Percentiles rank a stretch among this genome's conserved stretches.
These are phyloP conservation scores for Sporisorium graminicola DNA, from an alignment of 1,284 basidiomycete genomes.

Conservation along the genomic window DNA sequence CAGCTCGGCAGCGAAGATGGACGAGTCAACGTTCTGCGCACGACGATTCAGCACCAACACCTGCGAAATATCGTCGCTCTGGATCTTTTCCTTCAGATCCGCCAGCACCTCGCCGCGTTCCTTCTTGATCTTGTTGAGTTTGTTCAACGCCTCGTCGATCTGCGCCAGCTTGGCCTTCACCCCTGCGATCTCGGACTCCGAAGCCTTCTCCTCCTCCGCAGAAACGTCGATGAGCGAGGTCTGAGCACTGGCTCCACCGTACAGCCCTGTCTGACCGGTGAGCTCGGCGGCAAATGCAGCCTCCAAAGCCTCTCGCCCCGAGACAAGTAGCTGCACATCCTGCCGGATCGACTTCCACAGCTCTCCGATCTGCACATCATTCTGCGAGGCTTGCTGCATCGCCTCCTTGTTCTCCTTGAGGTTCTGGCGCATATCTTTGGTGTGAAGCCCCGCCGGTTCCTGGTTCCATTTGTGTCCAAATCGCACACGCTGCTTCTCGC, in stretches of 20 bases:
- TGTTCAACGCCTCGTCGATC: slow-evolving; percentile 54
- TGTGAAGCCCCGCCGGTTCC: slow-evolving; percentile 77
- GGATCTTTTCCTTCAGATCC: slow-evolving; percentile 96
- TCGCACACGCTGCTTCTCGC: slow-evolving; percentile 74
- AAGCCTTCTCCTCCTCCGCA: slow-evolving; percentile 53
- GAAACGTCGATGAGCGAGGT: slow-evolving; percentile 50
- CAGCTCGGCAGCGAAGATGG: slow-evolving; percentile 89
- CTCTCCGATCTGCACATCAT: slow-evolving; percentile 81
- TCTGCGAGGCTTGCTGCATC: slow-evolving; percentile 81
- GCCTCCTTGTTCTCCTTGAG: slow-evolving; percentile 83
- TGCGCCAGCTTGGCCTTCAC: slow-evolving; percentile 46
- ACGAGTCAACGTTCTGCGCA: slow-evolving; percentile 83
- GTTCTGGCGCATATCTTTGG: slow-evolving; percentile 81
- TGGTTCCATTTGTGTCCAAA: slow-evolving; percentile 91
- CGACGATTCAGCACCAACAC: slow-evolving; percentile 90
- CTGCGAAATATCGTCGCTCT: slow-evolving; percentile 95
- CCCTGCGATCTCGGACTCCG: slow-evolving; percentile 31
- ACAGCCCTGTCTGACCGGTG: slow-evolving; percentile 40
- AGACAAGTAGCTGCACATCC: slow-evolving; percentile 78
- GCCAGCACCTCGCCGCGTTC: slow-evolving; percentile 88
- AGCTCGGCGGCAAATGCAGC: slow-evolving; percentile 76
- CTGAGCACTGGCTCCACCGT: slow-evolving; percentile 20
- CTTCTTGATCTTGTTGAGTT: slow-evolving; percentile 62
- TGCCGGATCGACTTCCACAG: slow-evolving; percentile 81
- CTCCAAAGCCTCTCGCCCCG: slow-evolving; percentile 75